Conservation (phyloP, 225 moss, liverwort and hornwort genomes). For the Pleurozium schreberi region DNA sequence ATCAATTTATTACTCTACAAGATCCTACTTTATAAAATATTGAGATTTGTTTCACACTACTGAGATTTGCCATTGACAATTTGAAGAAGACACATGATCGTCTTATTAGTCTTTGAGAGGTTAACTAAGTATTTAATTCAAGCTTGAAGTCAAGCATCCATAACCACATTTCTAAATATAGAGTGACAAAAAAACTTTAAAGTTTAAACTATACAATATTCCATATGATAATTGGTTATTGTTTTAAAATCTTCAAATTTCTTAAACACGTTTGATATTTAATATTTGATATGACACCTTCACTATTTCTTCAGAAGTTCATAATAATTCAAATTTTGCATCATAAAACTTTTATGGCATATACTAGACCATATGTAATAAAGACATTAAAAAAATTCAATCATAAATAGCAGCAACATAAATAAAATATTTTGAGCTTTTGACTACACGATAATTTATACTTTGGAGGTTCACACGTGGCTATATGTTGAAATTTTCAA, state of each 20-base stretch:
- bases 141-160: not conserved
- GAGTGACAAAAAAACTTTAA: not conserved
- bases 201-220: not conserved
- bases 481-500: not conserved
- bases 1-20: too few species aligned
- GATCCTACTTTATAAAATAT: too few species aligned
- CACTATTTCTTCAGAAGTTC: not conserved
- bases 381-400: not conserved
- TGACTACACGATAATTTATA: not conserved
- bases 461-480: not conserved
- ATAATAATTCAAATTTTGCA: not conserved
- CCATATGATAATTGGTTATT: not conserved
- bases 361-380: not conserved
- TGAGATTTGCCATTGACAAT: too few species aligned
- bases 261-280: not conserved
- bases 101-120: too few species aligned
- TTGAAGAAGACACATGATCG: too few species aligned
- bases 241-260: not conserved
- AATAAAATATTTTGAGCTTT: not conserved
- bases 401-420: not conserved
- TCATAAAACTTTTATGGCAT: not conserved
- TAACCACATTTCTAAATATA: not conserved
- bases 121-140: not conserved
- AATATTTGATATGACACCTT: not conserved
- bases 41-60: too few species aligned